Evolutionary conservation across 345 rosid species (phyloP).

Genomic region (Salix brachista): DNA sequence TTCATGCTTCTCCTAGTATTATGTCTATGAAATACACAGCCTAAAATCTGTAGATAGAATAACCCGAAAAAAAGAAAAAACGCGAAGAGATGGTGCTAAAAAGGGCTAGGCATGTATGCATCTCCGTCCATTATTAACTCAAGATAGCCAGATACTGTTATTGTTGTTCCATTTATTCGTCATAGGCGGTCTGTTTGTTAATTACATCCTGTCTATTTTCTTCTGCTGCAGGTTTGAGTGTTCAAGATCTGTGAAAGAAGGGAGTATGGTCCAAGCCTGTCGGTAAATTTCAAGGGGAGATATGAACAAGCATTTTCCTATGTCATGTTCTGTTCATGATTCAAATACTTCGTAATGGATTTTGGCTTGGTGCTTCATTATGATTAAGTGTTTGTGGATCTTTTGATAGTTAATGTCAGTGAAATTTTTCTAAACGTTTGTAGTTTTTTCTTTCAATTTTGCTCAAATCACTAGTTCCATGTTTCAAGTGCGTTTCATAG

Average conservation of each 20-base stretch:
- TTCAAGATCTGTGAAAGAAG: conserved; percentile 54
- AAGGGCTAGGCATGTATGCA: background rate
- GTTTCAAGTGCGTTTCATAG: background rate
- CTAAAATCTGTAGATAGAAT: background rate
- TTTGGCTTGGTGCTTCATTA: background rate
- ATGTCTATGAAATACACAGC: background rate
- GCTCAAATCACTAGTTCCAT: background rate
- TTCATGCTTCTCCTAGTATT: background rate
- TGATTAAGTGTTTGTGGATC: background rate
- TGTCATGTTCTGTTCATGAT: background rate
- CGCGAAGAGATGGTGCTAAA: background rate
- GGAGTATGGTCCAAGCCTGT: background rate
- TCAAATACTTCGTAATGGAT: background rate
- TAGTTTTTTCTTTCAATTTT: background rate
- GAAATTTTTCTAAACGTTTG: background rate
- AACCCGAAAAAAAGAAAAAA: background rate
- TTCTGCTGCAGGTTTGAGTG: conserved; percentile 64
- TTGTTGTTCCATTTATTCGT: background rate
- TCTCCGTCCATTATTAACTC: background rate
- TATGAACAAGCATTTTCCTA: background rate
- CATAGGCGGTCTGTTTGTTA: background rate
- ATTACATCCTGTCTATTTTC: background rate
- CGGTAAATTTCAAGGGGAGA: background rate
- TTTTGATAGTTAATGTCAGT: background rate
- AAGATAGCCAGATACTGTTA: background rate